Evolutionary conservation across 2,329 filamentous ascomycete species (phyloP).

Genomic region (Scortechinia acanthostroma): DNA sequence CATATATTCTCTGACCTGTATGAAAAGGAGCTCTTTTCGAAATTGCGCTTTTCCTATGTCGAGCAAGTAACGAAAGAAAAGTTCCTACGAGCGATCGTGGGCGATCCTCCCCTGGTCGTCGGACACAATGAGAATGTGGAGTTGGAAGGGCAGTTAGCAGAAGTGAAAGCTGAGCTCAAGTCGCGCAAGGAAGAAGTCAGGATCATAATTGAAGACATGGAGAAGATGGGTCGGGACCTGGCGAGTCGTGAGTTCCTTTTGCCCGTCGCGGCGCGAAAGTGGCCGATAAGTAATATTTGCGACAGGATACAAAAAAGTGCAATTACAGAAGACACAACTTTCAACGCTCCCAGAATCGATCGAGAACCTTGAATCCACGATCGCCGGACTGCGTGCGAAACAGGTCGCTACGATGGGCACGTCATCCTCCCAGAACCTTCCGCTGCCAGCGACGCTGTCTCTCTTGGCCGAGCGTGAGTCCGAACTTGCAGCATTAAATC

Average conservation of each 20-base stretch:
- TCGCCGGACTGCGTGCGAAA: background rate
- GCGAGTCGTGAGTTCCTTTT: background rate
- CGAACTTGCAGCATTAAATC: constrained; percentile 1
- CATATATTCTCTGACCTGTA: background rate
- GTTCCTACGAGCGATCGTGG: constrained; percentile 1
- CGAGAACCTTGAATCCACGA: background rate
- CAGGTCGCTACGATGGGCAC: background rate
- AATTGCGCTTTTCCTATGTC: background rate
- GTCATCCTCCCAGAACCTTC: background rate
- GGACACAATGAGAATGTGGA: background rate
- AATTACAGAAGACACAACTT: background rate
- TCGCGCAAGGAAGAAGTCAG: background rate
- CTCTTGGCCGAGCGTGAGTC: constrained; percentile 1
- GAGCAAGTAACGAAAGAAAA: constrained; percentile 2
- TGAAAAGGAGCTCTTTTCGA: constrained; percentile 1
- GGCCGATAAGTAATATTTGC: too few species aligned
- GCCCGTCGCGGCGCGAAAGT: too few species aligned
- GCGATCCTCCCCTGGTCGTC: background rate
- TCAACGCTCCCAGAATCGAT: background rate
- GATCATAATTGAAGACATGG: background rate
- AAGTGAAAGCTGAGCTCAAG: background rate
- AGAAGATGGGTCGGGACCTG: background rate
- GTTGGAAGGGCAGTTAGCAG: background rate
- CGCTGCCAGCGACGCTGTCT: background rate
- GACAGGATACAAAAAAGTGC: background rate